Evolutionary conservation across 805 yeast genomes (phyloP), one percentile per base, ranked within the genome.

Genomic region (Brettanomyces nanus): DNA sequence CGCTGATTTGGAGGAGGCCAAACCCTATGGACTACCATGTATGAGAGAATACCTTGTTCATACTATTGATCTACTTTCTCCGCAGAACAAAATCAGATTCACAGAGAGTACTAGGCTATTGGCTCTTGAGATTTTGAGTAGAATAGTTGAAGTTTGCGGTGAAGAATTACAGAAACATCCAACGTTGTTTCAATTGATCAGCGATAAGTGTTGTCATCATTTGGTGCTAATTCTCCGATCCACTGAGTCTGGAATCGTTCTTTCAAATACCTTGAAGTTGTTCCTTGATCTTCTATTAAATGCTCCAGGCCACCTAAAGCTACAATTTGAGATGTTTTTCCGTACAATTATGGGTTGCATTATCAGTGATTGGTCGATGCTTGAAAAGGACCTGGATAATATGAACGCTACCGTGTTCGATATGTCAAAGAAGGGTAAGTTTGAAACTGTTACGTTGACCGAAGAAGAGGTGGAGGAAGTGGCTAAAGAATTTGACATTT

Each of bases 21-120:
- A 59, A 20, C 74, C 86, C 10, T 87, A 75, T 56, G 94, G 90
- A 5, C 63, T 85, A 6, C 70, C 78, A 10, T 80, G 92, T 33
- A 75, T 85, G 46, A 75, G 80, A 47, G 95, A 85, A 50, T 82
- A 80, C 47, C 59, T 87, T 46, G 78, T 80, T 10, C 78, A 85
- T 27, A 67, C 90, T 29, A 73, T 86, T 11, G 81, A 92, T 1
- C 75, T 89, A 58, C 68, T 89, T 25, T 78, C 92, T 9, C 94
- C 95, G 0, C 75, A 80, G 26, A 83, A 85, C 49, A 85, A 82
- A 53, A 75, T 75, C 50, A 86, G 84, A 50, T 92, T 86, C 51
- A 84, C 90, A 44, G 96, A 90, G 56, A 71, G 85, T 20, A 80
- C 96, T 0, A 73, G 95, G 40, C 80, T 85, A 11, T 77, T 90